Evolutionary conservation across 257 asterid genomes (phyloP).

Genomic region (Solanum rostratum): DNA sequence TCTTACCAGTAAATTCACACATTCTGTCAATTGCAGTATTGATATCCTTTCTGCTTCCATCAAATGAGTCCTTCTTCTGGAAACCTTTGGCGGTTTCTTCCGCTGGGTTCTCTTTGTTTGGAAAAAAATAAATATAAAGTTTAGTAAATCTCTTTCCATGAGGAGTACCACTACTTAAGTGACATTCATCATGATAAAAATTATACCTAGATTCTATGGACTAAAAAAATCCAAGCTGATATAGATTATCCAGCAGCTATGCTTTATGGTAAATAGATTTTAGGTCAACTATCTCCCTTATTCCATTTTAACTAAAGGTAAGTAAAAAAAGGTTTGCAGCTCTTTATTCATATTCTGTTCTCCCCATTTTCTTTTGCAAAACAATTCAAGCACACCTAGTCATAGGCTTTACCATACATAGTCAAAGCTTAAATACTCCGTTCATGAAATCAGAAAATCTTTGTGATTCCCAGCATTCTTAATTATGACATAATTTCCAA

Average conservation of each 20-base stretch:
- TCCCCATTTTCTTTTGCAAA: not conserved
- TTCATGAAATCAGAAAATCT: not conserved
- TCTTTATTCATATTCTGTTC: not conserved
- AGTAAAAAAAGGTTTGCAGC: not conserved
- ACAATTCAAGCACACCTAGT: not conserved
- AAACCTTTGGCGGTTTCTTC: conserved; percentile 37
- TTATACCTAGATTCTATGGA: not conserved
- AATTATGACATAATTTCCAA: not conserved
- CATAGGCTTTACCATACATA: not conserved
- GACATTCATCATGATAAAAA: not conserved
- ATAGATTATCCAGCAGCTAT: not conserved
- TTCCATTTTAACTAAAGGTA: not conserved
- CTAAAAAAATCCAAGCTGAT: not conserved
- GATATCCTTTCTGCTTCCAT: conserved; percentile 89
- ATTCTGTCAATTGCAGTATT: conserved; percentile 74
- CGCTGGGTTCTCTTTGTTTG: conserved; percentile 25
- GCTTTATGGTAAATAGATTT: not conserved
- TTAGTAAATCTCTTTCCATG: not conserved
- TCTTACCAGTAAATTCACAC: conserved; percentile 82
- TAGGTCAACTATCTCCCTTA: not conserved
- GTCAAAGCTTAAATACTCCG: not conserved
- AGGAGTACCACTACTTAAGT: not conserved
- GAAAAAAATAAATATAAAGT: not conserved
- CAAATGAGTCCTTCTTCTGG: conserved; percentile 61
- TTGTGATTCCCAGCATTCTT: not conserved